phyloP scores from a whole-genome alignment of 1,139 yeast genomes.

The Nakaseomyces glabratus region DNA sequence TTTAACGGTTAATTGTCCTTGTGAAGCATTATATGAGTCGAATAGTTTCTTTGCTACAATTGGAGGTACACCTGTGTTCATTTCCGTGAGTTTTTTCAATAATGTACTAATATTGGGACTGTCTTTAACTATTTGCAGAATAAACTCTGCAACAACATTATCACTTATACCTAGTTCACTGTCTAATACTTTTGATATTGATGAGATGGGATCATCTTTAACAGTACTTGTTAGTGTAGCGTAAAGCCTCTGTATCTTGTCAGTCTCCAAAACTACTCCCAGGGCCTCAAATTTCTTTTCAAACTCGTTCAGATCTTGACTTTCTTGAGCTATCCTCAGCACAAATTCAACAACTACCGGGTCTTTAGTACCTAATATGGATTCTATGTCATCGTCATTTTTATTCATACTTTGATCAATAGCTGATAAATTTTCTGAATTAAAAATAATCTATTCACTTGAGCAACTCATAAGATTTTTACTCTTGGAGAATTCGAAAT shows the following conservation, averaged over 20 bases:
- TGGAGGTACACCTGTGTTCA: conserved; percentile 57
- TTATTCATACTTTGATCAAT: conserved; percentile 10
- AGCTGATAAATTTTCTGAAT: no score
- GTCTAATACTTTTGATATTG: conserved; percentile 3
- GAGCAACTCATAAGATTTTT: no score
- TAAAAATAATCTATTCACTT: no score
- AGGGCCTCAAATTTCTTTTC: conserved; percentile 11
- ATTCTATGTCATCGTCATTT: conserved; percentile 12
- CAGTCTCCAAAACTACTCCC: conserved; percentile 14
- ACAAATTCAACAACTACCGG: conserved; percentile 21
- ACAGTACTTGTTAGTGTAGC: no score
- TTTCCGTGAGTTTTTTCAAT: conserved; percentile 37
- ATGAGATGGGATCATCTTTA: conserved; percentile 14
- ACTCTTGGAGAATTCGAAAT: no score
- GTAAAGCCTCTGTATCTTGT: conserved; percentile 10
- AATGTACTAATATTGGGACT: conserved; percentile 35
- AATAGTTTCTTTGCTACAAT: conserved; percentile 35
- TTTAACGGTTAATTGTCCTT: conserved; percentile 15
- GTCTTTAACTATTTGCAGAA: conserved; percentile 41
- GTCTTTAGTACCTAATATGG: conserved; percentile 22
- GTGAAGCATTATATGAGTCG: conserved; percentile 11
- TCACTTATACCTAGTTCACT: conserved; percentile 33
- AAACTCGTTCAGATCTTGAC: conserved; percentile 13
- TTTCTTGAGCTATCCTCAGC: conserved; percentile 14
- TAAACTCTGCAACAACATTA: conserved; percentile 47